A percentile compares a stretch with the other conserved stretches of the same genome.
phyloP scores from a whole-genome alignment of 495 filamentous ascomycete species.

The Neurospora sublineolata region DNA sequence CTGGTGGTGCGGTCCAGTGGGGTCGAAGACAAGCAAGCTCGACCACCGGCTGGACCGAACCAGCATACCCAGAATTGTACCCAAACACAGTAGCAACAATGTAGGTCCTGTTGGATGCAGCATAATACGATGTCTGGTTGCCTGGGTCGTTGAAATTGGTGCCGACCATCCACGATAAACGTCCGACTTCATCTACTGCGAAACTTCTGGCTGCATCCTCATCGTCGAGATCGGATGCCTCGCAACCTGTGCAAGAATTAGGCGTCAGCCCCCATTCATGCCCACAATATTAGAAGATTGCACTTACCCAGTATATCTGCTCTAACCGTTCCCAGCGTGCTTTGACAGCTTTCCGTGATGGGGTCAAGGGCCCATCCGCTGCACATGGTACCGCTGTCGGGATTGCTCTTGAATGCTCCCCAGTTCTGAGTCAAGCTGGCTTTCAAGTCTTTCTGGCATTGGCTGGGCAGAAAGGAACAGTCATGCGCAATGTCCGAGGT shows the following conservation, averaged over 20 bases:
- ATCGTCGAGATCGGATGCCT: neutral
- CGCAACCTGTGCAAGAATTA: neutral
- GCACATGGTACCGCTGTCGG: neutral
- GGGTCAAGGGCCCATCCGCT: neutral
- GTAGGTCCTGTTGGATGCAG: neutral
- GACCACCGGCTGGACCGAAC: neutral
- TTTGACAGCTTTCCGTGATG: neutral
- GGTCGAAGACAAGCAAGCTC: neutral
- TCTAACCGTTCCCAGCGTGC: neutral
- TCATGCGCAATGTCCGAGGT: neutral
- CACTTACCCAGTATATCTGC: neutral
- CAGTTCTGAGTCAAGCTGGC: neutral
- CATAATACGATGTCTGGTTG: neutral
- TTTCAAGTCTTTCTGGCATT: neutral
- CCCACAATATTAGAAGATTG: neutral
- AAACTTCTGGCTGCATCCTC: neutral
- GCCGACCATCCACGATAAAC: neutral
- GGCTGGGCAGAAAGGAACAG: neutral
- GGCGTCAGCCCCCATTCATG: rapidly evolving
- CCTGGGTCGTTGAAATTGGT: neutral
- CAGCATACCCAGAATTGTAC: neutral
- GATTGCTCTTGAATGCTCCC: neutral
- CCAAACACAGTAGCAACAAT: neutral
- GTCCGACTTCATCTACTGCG: neutral
- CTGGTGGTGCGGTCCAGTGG: neutral